Base-by-base conservation (phyloP, 2,329 filamentous ascomycete genomes). In the Phyllosticta paracitricarpa region DNA sequence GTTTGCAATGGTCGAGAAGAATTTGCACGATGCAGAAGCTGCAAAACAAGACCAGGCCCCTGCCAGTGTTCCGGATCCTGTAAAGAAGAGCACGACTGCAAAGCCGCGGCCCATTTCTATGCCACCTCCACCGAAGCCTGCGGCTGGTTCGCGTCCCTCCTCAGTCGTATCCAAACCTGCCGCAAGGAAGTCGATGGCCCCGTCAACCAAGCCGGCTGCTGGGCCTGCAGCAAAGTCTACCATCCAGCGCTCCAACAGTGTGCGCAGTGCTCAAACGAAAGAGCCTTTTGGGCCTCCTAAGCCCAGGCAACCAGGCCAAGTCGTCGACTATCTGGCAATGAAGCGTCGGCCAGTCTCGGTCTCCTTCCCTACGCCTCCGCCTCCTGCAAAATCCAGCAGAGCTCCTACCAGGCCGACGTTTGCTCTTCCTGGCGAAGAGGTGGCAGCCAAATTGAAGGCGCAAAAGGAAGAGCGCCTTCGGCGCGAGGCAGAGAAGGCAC, bases 361-460 rank as follows among this genome's bases (percentile, higher is more conserved):
- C 67, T 76, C 71, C 62, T 83, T 78, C 65, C 79, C 73, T 26
- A 77, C 71, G 8, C 78, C 75, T 51, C 75, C 76, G 5, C 75
- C 76, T 14, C 76, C 76, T 17, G 68, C 73, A 8, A 83, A 80
- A 65, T 82, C 80, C 1, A 72, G 71, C 24, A 82, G 80, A 65
- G 72, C 79, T 14, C 78, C 78, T 0, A 83, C 81, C 0, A 75
- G 70, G 57, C 68, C 80, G 7, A 79, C 72, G 3, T 83, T 83
- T 66, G 72, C 77, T 55, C 73, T 83, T 0, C 80, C 81, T 0
- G 81, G 81, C 17, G 80, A 82, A 64, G 78, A 75, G 14, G 72
- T 82, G 4, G 79, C 81, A 2, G 79, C 79, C 4, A 81, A 79
- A 64, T 69, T 82, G n/a, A 81, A 78, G 66, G 79, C 77, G 6